Conservation (phyloP, 2,329 filamentous ascomycete species). For the Pezicula neosporulosa region DNA sequence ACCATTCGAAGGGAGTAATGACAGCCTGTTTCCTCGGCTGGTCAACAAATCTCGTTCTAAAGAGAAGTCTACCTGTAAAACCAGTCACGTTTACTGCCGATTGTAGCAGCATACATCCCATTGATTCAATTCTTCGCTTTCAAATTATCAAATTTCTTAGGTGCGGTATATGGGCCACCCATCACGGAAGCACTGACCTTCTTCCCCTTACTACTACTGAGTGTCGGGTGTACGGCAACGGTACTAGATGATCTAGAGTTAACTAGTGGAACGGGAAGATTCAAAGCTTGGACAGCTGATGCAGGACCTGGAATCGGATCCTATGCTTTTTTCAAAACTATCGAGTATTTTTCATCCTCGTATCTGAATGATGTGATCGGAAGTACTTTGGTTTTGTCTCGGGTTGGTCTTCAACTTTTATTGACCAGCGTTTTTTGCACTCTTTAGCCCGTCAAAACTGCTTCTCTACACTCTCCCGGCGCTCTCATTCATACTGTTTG, state of each 20-base stretch:
- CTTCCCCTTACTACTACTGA: slow-evolving; percentile 64
- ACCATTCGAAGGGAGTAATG: slow-evolving; percentile 66
- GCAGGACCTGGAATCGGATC: slow-evolving; percentile 62
- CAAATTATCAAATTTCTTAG: slow-evolving; percentile 60
- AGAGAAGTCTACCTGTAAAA: slow-evolving; percentile 44
- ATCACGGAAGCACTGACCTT: slow-evolving; percentile 72
- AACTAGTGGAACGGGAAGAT: slow-evolving; percentile 45
- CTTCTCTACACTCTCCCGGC: slow-evolving; percentile 68
- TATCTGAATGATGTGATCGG: slow-evolving; percentile 53
- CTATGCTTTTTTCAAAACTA: slow-evolving; percentile 58
- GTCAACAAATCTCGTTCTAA: slow-evolving; percentile 59
- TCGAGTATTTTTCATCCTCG: slow-evolving; percentile 30
- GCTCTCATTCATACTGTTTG: slow-evolving; percentile 68
- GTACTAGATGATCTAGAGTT: slow-evolving; percentile 59
- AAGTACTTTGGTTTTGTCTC: slow-evolving; percentile 59
- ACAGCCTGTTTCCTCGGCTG: slow-evolving; percentile 68
- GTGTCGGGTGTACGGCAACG: slow-evolving; percentile 60
- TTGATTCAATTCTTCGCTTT: slow-evolving; percentile 70
- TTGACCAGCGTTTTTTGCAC: slow-evolving; percentile 65
- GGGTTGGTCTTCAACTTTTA: slow-evolving; percentile 68
- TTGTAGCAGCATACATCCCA: slow-evolving; percentile 75
- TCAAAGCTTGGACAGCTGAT: slow-evolving; percentile 49
- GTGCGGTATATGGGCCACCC: slow-evolving; percentile 69
- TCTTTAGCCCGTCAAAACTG: slow-evolving; percentile 65
- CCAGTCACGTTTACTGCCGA: slow-evolving; percentile 56